Evolutionary conservation across 345 rosid species (phyloP).

Genomic region (Crucihimalaya himalaica): DNA sequence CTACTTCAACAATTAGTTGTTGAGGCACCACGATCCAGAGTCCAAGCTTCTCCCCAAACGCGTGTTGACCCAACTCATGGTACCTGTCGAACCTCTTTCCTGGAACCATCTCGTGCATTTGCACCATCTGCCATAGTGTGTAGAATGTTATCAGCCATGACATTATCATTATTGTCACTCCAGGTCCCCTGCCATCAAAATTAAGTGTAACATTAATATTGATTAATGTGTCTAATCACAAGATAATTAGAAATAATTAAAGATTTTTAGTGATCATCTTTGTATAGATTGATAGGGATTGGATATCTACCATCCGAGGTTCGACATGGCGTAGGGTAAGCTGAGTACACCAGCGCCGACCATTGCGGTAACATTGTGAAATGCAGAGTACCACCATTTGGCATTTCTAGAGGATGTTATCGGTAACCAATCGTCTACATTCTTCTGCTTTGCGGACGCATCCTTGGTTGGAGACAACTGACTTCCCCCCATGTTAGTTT

Average conservation of each 20-base stretch:
- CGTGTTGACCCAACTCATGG: slow-evolving; percentile 74
- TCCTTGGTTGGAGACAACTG: slow-evolving; percentile 5
- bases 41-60: slow-evolving; percentile 81
- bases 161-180: slow-evolving; percentile 46
- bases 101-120: slow-evolving; percentile 83
- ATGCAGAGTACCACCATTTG: slow-evolving; percentile 91
- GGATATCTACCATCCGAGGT: slow-evolving; percentile 68
- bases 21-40: slow-evolving; percentile 82
- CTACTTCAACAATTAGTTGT: slow-evolving; percentile 71
- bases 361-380: slow-evolving; percentile 94
- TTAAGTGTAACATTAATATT: not conserved
- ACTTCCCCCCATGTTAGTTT: slow-evolving; percentile 8
- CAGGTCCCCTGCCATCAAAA: slow-evolving; percentile 66
- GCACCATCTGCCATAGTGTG: slow-evolving; percentile 93
- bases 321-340: slow-evolving; percentile 82
- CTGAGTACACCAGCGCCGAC: slow-evolving; percentile 91
- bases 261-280: not conserved
- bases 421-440: slow-evolving; percentile 72
- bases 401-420: slow-evolving; percentile 68
- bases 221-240: not conserved
- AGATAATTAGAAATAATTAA: not conserved
- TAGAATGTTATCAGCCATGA: slow-evolving; percentile 79
- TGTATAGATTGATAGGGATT: not conserved
- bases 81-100: slow-evolving; percentile 79
- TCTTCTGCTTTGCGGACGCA: slow-evolving; percentile 32